Evolutionary conservation across 192 early-diverging fungal genomes (phyloP), one percentile per base, ranked within the genome.

Genomic region (Gonapodya prolifera): DNA sequence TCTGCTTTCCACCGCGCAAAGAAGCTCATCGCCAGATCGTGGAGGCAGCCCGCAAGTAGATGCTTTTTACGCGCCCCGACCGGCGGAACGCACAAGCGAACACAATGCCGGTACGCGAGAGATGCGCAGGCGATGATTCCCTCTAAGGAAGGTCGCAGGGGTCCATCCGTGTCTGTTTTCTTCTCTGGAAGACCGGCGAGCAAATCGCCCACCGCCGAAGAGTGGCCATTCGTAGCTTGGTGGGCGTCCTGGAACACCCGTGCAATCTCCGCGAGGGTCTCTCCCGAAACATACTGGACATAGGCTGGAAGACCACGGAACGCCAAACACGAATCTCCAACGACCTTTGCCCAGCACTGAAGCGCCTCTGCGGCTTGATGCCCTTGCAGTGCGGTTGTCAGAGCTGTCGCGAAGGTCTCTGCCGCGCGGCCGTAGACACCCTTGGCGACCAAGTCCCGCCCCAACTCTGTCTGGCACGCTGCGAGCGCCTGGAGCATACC

Each of bases 401-500:
- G 78, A 2, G 87, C 90, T 29, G 80, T 77, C 1, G 81, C 81
- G 71, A 83, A 82, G 2, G 85, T 86, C 31, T 91, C 89, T 17
- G 87, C 87, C 30, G 84, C 84, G 34, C 91, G 90, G 0, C 87
- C 92, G 82, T 88, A 90, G 70, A 90, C 85, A 29, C 92, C 92
- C 30, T 84, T 84, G 18, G 85, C 81, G 70, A 84, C 87, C 45
- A 84, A 84, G 36, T 90, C 86, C 31, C 79, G 85, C 34, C 80
- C 84, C 35, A 81, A 81, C 32, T 85, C 82, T 1, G 89, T 35
- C 76, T 83, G 84, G 70, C 84, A 85, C 61, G 86, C 82, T 23
- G 83, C 83, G 30, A 87, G 76, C n/a, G 87, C 87, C 76, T 85
- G 84, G 1, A 87, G 70, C 0, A 84, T 81, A 0, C 85, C 87